Evolutionary conservation across 306 rosid genomes (phyloP).

Genomic region (Amphicarpaea edgeworthii): DNA sequence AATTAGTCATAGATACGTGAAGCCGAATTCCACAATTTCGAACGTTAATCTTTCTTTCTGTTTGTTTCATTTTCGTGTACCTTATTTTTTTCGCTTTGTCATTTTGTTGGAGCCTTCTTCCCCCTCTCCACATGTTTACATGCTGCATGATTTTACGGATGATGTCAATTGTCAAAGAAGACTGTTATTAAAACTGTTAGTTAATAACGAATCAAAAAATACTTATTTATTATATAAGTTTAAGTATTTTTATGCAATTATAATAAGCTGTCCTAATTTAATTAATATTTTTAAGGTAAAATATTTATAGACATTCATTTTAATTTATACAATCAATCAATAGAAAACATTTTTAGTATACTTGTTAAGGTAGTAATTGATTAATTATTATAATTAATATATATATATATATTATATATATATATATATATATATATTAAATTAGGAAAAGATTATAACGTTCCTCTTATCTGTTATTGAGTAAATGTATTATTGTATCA

Average conservation of each 20-base stretch:
- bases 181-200: background rate
- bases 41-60: constrained; percentile 25
- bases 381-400: too few relatives aligned
- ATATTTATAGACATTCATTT: too few relatives aligned
- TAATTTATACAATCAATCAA: too few relatives aligned
- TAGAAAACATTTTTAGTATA: too few relatives aligned
- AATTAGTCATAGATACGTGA: too few relatives aligned
- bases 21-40: constrained; percentile 20
- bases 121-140: background rate
- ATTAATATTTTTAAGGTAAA: background rate
- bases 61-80: constrained; percentile 2
- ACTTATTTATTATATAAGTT: background rate
- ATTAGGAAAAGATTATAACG: background rate
- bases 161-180: background rate
- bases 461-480: background rate
- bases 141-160: background rate
- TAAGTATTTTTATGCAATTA: background rate
- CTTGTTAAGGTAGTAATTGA: too few relatives aligned
- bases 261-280: background rate
- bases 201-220: background rate
- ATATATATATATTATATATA: too few relatives aligned
- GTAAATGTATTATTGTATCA: background rate
- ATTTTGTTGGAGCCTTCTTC: constrained; percentile 11
- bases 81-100: constrained; percentile 7
- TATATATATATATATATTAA: background rate